Percentiles rank a stretch among this genome's conserved stretches.
phyloP scores from a whole-genome alignment of 202 grass and related monocot genomes.

The Musa balbisiana region DNA sequence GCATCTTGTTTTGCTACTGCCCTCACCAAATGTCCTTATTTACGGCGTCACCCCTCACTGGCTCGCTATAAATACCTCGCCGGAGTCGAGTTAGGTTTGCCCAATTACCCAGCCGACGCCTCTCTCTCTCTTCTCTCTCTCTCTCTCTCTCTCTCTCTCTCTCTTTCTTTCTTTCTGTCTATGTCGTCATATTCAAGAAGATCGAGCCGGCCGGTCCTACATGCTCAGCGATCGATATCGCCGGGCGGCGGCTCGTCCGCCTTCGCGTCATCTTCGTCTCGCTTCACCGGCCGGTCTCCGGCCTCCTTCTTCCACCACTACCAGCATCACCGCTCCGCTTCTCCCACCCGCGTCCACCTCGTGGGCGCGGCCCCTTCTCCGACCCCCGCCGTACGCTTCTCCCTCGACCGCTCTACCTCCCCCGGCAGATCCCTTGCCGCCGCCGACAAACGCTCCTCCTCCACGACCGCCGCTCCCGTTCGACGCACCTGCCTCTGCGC shows the following conservation, averaged over 20 bases:
- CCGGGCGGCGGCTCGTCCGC: neutral
- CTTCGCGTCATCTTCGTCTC: constrained; percentile 1
- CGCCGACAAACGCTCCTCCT: neutral
- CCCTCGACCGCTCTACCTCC: neutral
- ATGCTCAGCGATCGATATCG: neutral
- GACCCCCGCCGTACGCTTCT: neutral
- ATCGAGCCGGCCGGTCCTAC: neutral
- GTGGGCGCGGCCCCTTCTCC: neutral
- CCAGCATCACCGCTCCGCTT: neutral
- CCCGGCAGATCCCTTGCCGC: neutral
- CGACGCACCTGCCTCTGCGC: constrained; percentile 8
- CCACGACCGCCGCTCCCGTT: neutral
- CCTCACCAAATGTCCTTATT: neutral
- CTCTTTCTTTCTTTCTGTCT: neutral
- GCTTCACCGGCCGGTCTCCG: neutral
- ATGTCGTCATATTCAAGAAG: neutral
- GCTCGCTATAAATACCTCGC: neutral
- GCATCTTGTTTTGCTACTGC: too few species aligned
- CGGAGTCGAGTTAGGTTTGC: constrained; percentile 8
- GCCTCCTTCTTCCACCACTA: neutral
- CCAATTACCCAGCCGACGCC: neutral
- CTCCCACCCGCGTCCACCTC: constrained; percentile 4
- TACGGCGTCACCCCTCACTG: neutral
- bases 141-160: neutral
- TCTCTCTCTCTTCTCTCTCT: neutral